A percentile compares a stretch with the other conserved stretches of the same genome.
phyloP scores from a whole-genome alignment of 2,329 filamentous ascomycete species.

The Verticillium klebahnii region DNA sequence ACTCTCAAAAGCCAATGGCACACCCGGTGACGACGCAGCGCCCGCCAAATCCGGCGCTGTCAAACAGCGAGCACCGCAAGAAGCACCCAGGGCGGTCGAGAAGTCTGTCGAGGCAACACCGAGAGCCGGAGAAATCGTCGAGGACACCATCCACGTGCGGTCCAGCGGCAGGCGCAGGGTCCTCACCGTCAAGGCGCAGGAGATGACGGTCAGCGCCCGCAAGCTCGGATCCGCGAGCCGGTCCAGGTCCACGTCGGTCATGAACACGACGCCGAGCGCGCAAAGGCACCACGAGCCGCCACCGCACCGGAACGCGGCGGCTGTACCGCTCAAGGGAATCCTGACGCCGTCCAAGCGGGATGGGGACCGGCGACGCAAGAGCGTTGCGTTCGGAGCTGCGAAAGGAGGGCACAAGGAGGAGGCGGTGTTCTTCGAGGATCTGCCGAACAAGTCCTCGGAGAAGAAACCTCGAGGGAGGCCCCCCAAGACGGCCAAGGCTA shows the following conservation, averaged over 20 bases:
- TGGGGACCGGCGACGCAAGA: conserved; percentile 38
- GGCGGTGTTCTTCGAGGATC: conserved; percentile 44
- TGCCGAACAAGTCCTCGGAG: conserved; percentile 33
- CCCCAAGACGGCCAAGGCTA: conserved; percentile 5
- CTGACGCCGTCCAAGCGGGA: conserved; percentile 47
- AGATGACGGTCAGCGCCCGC: conserved; percentile 4
- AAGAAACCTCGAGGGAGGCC: conserved; percentile 16
- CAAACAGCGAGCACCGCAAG: background rate
- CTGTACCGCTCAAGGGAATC: conserved; percentile 45
- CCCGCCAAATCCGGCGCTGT: background rate
- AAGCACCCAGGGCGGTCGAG: background rate
- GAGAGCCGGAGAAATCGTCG: background rate
- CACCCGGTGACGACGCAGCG: background rate
- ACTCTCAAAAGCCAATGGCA: background rate
- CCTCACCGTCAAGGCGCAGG: conserved; percentile 8
- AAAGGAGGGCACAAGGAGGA: conserved; percentile 25
- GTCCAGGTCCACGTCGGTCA: conserved; percentile 7
- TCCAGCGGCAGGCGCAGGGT: conserved; percentile 11
- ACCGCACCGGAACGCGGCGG: background rate
- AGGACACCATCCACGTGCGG: conserved; percentile 6
- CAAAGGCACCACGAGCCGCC: background rate
- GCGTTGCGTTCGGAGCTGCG: conserved; percentile 44
- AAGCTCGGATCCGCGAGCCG: conserved; percentile 4
- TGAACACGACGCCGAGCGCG: conserved; percentile 11
- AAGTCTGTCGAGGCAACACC: background rate